A percentile compares a stretch with the other conserved stretches of the same genome.
Conservation (phyloP, 495 filamentous ascomycete genomes). For the Cudoniella acicularis region DNA sequence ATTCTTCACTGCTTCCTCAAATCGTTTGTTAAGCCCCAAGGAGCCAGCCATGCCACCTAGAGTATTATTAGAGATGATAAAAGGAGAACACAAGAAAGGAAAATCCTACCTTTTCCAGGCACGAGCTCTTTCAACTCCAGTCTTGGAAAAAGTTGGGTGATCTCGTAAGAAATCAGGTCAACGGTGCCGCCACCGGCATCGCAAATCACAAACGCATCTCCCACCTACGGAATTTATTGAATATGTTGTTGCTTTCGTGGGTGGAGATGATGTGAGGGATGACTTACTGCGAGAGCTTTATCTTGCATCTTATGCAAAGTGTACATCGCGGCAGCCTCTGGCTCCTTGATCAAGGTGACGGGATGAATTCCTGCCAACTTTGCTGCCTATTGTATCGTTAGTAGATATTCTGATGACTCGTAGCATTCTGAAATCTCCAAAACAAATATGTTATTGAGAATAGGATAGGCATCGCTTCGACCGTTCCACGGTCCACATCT, state of each 20-base stretch:
- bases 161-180: slow-evolving; percentile 15
- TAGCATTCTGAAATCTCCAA: no score
- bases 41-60: slow-evolving; percentile 30
- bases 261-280: no score
- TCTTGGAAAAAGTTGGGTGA: slow-evolving; percentile 1
- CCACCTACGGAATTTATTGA: no score
- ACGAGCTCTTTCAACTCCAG: slow-evolving; percentile 33
- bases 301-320: slow-evolving; percentile 10
- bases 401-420: no score
- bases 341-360: slow-evolving; percentile 6
- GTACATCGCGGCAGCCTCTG: slow-evolving; percentile 9
- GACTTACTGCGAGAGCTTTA: slow-evolving; percentile 5
- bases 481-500: no score
- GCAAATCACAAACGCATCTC: slow-evolving; percentile 15
- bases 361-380: background rate
- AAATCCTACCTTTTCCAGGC: slow-evolving; percentile 26
- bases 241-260: no score
- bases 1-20: slow-evolving; percentile 25
- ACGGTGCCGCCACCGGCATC: slow-evolving; percentile 20
- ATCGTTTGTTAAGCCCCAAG: slow-evolving; percentile 28
- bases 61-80: background rate
- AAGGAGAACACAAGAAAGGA: background rate
- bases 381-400: no score
- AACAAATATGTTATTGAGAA: no score
- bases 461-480: no score